Evolutionary conservation across 116 monocot species (phyloP), one percentile per base, ranked within the genome.

Genomic region (Iris pallida): DNA sequence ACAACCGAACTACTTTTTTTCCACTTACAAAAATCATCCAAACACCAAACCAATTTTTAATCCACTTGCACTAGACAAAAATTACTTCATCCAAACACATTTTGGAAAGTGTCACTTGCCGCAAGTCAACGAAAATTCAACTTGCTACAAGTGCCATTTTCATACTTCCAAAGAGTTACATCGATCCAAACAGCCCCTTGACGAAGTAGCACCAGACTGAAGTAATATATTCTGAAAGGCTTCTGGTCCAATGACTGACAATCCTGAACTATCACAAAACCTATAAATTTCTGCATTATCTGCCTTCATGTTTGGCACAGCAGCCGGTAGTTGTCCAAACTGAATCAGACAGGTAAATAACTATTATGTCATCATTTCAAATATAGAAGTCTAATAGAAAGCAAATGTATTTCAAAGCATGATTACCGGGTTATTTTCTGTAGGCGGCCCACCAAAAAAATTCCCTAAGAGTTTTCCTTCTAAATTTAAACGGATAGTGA

Each of bases 161-260:
- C n/a, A n/a, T n/a, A n/a, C n/a, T n/a, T n/a, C n/a, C n/a, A n/a
- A n/a, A n/a, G n/a, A n/a, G n/a, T n/a, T n/a, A n/a, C n/a, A n/a
- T n/a, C n/a, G n/a, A n/a, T n/a, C n/a, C n/a, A n/a, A n/a, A n/a
- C n/a, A n/a, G n/a, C n/a, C n/a, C n/a, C n/a, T n/a, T 77, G 65
- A 57, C 56, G 58, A 66, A 47, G 83, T 86, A 76, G 92, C 90
- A 81, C 97, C 97, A 75, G 75, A 78, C 7, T 85, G 75, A 79
- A 89, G 70, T 53, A 92, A 64, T 79, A 89, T 84, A 61, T 69
- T 55, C 16, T 71, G 68, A 70, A 92, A 78, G 7, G 64, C 71
- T 41, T 89, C 83, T 64, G 75, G 46, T 47, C 81, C 92, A 69
- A 87, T 76, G 16, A 10, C 75, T 40, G 57, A 57, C 59, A 45